Base-by-base conservation (phyloP, 2,329 filamentous ascomycete species). In the Curvularia spicifera region DNA sequence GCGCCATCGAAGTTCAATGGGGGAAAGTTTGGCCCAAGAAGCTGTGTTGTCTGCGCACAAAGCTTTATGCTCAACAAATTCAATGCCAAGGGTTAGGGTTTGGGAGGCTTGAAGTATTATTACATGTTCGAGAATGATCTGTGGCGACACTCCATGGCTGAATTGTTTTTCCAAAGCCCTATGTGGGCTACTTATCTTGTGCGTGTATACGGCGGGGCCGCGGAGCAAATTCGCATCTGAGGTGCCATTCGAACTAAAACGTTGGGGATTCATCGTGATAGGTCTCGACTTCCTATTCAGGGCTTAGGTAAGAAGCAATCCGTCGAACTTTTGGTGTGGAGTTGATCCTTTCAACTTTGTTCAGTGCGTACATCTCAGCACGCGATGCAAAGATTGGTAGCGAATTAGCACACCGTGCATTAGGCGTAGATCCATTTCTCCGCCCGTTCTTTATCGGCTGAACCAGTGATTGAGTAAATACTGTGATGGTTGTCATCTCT, bases 1-100 rank as follows among this genome's bases (percentile, higher is more conserved):
- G 69, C 12, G 65, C 67, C 68, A 71, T 71, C 18, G 9, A 15
- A 9, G 22, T 45, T 44, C 12, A n/a, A 22, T 26, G 4, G 13
- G 31, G 40, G 7, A n/a, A 4, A 5, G 12, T 26, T 28, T 26
- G 40, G 24, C 6, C 22, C 22, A 43, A 26, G 40, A 20, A 24
- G 13, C 3, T n/a, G 13, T 43, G 8, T 24, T 26, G 10, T n/a
- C 13, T 5, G 40, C 24, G 13, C 13, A 43, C 40, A n/a, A 22
- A 15, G 13, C 5, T 15, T 24, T 7, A 4, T 2, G 22, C 15
- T 43, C 24, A n/a, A 43, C 12, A 22, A 28, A 43, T 15, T 28
- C 13, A 28, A 15, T 9, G 20, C 22, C 4, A 13, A n/a, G 12
- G 22, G 13, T 24, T n/a, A 51, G 5, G 9, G 20, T 42, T 22